phyloP scores from a whole-genome alignment of 2,329 filamentous ascomycete species.

The Fusarium concolor region DNA sequence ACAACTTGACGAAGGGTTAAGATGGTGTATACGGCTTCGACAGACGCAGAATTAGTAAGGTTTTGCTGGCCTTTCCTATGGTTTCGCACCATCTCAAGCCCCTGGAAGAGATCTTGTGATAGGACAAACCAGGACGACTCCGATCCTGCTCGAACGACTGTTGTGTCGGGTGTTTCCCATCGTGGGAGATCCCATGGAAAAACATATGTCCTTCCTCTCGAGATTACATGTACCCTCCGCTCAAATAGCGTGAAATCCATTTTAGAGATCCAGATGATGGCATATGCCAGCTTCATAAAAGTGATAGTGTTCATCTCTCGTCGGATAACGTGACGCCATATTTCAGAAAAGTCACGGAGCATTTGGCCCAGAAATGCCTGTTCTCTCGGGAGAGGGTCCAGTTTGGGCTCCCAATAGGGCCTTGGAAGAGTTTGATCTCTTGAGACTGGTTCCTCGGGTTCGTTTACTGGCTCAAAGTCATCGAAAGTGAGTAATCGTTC shows the following conservation, averaged over 20 bases:
- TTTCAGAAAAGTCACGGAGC: conserved; percentile 30
- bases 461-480: conserved; percentile 20
- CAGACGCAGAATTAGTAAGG: too few relatives aligned
- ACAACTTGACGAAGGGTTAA: conserved; percentile 24
- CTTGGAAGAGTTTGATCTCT: conserved; percentile 2
- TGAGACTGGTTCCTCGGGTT: background rate
- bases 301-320: conserved; percentile 24
- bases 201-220: conserved; percentile 17
- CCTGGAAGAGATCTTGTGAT: conserved; percentile 14
- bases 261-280: conserved; percentile 21
- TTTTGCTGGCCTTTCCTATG: background rate
- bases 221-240: conserved; percentile 19
- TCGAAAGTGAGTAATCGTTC: conserved; percentile 24
- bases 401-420: conserved; percentile 32
- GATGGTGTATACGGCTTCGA: conserved; percentile 14
- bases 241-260: background rate
- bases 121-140: conserved; percentile 37
- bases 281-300: conserved; percentile 36
- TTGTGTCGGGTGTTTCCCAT: conserved; percentile 26
- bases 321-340: conserved; percentile 41
- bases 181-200: conserved; percentile 19
- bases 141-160: conserved; percentile 17
- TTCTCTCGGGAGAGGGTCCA: background rate
- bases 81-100: conserved; percentile 27
- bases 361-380: conserved; percentile 28